These are phyloP conservation scores for Beauveria varroae DNA, from an alignment of 2,329 filamentous ascomycete species.

Conservation along the genomic window DNA sequence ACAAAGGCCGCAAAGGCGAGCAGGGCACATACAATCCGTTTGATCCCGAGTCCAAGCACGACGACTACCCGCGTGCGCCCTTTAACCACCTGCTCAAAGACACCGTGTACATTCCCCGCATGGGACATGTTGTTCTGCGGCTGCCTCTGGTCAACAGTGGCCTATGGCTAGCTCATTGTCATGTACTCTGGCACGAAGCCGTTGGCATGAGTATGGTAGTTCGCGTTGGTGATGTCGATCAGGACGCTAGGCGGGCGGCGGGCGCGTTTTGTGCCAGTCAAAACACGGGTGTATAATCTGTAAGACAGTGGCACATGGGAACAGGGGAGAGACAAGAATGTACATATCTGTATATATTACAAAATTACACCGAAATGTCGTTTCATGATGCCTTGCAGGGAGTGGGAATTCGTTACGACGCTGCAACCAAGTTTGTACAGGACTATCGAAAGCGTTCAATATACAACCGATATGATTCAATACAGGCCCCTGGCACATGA, in stretches of 20 bases:
- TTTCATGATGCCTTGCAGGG: too few species aligned
- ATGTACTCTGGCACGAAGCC: constrained; percentile 29
- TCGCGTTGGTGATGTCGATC: constrained; percentile 9
- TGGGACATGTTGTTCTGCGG: constrained; percentile 28
- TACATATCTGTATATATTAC: neutral
- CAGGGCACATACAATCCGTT: constrained; percentile 12
- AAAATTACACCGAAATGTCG: too few species aligned
- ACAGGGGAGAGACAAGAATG: neutral
- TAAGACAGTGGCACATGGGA: neutral
- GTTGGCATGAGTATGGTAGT: constrained; percentile 34
- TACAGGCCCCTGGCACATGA: too few species aligned
- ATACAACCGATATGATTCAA: too few species aligned
- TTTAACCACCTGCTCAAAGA: constrained; percentile 25
- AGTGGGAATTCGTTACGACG: too few species aligned
- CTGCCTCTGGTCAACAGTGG: constrained; percentile 28
- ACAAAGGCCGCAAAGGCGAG: constrained; percentile 5
- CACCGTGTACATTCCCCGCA: constrained; percentile 26
- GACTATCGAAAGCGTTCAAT: too few species aligned
- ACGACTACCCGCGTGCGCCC: neutral
- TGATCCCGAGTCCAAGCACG: constrained; percentile 5
- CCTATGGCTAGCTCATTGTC: constrained; percentile 31
- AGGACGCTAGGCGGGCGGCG: neutral
- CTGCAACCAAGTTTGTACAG: too few species aligned
- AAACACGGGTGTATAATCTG: neutral
- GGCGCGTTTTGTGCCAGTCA: neutral